Base-by-base conservation (phyloP, 306 rosid genomes). In the Acacia acuminata region DNA sequence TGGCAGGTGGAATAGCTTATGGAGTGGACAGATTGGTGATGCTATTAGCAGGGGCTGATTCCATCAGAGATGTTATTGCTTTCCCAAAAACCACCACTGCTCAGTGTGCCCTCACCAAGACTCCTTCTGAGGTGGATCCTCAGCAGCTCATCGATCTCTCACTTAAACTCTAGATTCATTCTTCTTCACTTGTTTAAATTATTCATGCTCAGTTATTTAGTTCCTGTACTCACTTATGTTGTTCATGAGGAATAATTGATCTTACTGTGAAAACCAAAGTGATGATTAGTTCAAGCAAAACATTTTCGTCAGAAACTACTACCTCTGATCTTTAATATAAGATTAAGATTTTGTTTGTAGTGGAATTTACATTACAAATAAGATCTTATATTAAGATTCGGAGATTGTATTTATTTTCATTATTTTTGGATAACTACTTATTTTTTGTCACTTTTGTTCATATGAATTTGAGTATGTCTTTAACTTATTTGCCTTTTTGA, bases 1-100 rank as follows among this genome's bases (percentile, higher is more conserved):
- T 58, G 30, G 75, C 87, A 96, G 97, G 98, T 30, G 99, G 99
- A 71, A 96, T 96, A 60, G 98, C 99, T 15, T 93, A 66, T 83
- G 99, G 99, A 2, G 84, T 93, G 87, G 99, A 96, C 85, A 87
- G 99, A 85, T 82, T 96, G 86, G 97, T 93, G 5, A 96, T 96
- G 99, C 47, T 96, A 89, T 82, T 93, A 81, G 96, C 98, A 0
- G 96, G 94, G 14, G 94, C 92, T 48, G 92, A 85, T 82, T 96
- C 99, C 71, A 93, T 96, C 32, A 92, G 99, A 82, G 99, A 96
- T 87, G 99, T 93, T 81, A 92, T 96, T 79, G 97, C 98, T 72
- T 96, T 96, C 86, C 99, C 99, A 0, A 96, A 96, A 86, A 96
- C 97, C 12, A 92, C 96, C 13, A 96, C 98, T 42, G 98, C 98